A percentile compares a stretch with the other conserved stretches of the same genome.
Conservation (phyloP, 257 asterid species). For the Solanum pennellii region DNA sequence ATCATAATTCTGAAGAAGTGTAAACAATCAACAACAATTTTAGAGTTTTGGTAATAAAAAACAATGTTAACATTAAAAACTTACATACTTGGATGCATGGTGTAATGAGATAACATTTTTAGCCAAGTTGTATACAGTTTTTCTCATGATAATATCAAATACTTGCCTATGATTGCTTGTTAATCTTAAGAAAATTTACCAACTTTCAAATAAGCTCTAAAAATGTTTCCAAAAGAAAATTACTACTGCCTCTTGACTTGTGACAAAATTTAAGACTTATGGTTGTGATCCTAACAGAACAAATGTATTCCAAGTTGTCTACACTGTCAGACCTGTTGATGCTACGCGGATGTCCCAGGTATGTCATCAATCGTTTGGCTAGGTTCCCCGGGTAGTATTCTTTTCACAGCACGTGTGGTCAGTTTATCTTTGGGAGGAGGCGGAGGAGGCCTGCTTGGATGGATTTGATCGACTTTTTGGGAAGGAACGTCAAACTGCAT, state of each 20-base stretch:
- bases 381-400: constrained; percentile 10
- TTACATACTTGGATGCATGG: background rate
- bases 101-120: background rate
- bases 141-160: background rate
- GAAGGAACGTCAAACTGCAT: constrained; percentile 59
- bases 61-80: background rate
- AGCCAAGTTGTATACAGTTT: background rate
- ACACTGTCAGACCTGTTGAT: background rate
- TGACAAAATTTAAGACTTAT: background rate
- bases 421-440: constrained; percentile 40
- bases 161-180: background rate
- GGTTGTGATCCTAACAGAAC: background rate
- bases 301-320: background rate
- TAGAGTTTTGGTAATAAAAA: background rate
- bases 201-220: background rate
- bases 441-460: constrained; percentile 34
- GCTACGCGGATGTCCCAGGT: constrained; percentile 44
- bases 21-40: background rate
- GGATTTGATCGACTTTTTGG: constrained; percentile 40
- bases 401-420: constrained; percentile 1
- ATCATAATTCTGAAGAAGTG: background rate
- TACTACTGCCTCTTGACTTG: background rate
- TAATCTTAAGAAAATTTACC: background rate
- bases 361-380: constrained; percentile 18
- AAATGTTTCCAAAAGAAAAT: background rate